These are phyloP conservation scores for Globisporangium okanoganense DNA, from an alignment of 352 stramenopile genomes.

Conservation along the genomic window DNA sequence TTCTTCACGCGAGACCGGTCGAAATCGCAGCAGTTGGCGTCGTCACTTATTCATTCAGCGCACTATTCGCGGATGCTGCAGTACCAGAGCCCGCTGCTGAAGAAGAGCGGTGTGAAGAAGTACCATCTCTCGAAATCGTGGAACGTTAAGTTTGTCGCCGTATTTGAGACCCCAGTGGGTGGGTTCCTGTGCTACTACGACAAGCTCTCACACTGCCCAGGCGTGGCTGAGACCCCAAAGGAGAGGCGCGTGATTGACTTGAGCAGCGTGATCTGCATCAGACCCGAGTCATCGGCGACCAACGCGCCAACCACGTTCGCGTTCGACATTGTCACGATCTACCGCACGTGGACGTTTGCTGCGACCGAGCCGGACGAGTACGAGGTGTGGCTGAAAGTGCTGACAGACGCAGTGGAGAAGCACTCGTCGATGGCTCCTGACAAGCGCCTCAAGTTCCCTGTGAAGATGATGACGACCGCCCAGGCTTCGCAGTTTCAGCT, in stretches of 20 bases:
- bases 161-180: constrained; percentile 63
- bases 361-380: constrained; percentile 41
- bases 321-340: constrained; percentile 74
- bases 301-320: constrained; percentile 24
- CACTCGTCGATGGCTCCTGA: constrained; percentile 51
- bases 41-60: constrained; percentile 30
- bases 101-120: constrained; percentile 36
- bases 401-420: constrained; percentile 54
- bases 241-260: constrained; percentile 66
- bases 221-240: constrained; percentile 42
- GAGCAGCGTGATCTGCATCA: constrained; percentile 60
- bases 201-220: constrained; percentile 57
- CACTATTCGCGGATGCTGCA: constrained; percentile 55
- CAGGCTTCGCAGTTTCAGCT: constrained; percentile 28
- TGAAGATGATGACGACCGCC: constrained; percentile 36
- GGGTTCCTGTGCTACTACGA: constrained; percentile 76
- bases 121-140: constrained; percentile 57
- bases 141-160: constrained; percentile 44
- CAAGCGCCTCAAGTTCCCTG: constrained; percentile 38
- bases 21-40: constrained; percentile 16
- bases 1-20: constrained; percentile 26
- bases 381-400: constrained; percentile 50
- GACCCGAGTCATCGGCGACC: constrained; percentile 32
- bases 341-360: constrained; percentile 73
- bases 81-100: constrained; percentile 55